phyloP scores from a whole-genome alignment of 768 basidiomycete species.

The Trametes coccinea region DNA sequence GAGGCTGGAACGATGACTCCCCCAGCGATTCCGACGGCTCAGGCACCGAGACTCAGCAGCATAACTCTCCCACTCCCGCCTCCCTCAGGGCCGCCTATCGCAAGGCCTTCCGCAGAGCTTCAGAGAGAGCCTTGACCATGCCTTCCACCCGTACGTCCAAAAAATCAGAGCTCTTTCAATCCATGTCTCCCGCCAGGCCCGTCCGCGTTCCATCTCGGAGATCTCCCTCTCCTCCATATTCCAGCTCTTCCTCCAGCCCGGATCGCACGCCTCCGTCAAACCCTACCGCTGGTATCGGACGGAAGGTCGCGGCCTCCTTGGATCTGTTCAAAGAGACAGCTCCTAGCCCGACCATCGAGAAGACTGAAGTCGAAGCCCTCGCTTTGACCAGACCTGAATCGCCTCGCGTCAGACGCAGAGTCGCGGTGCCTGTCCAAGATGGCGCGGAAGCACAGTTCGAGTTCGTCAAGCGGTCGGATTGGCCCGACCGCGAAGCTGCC shows the following conservation, averaged over 20 bases:
- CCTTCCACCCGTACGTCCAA: slow-evolving; percentile 33
- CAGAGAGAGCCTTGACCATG: slow-evolving; percentile 36
- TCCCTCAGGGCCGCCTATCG: slow-evolving; percentile 30
- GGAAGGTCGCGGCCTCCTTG: slow-evolving; percentile 81
- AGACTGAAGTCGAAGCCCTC: slow-evolving; percentile 32
- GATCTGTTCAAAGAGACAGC: slow-evolving; percentile 81
- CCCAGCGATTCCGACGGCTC: slow-evolving; percentile 46
- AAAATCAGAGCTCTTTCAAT: slow-evolving; percentile 25
- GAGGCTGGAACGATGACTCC: slow-evolving; percentile 26
- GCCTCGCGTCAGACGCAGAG: slow-evolving; percentile 33
- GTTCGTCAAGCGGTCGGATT: slow-evolving; percentile 83
- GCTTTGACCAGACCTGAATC: slow-evolving; percentile 28
- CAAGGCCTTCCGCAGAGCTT: slow-evolving; percentile 24
- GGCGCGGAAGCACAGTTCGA: slow-evolving; percentile 72
- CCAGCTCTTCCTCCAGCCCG: slow-evolving; percentile 23
- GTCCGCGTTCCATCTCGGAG: slow-evolving; percentile 26
- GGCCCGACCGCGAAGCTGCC: slow-evolving; percentile 79
- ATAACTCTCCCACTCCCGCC: slow-evolving; percentile 21
- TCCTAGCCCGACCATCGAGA: slow-evolving; percentile 36
- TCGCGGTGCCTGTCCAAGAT: slow-evolving; percentile 44
- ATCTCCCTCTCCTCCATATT: slow-evolving; percentile 30
- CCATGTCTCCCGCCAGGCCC: slow-evolving; percentile 21
- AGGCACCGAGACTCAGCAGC: slow-evolving; percentile 42
- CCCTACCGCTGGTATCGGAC: slow-evolving; percentile 54
- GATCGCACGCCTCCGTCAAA: slow-evolving; percentile 21